These are phyloP conservation scores for Dryadomyces quercus-mongolicae DNA, from an alignment of 2,329 filamentous ascomycete species.

Conservation along the genomic window DNA sequence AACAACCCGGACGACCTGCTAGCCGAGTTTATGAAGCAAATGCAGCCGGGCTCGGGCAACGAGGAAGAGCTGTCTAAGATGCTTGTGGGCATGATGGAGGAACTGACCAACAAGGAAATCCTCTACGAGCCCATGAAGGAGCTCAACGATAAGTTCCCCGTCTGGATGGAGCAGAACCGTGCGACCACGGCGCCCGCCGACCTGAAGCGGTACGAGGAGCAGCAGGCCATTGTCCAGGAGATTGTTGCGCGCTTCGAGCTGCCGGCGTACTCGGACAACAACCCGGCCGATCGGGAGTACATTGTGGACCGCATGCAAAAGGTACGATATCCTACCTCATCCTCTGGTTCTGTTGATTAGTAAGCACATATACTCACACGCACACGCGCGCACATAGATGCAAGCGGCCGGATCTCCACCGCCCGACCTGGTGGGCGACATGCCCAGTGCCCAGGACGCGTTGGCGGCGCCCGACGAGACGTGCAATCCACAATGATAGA, in stretches of 20 bases:
- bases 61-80: conserved; percentile 92
- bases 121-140: conserved; percentile 99
- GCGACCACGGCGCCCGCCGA: conserved; percentile 57
- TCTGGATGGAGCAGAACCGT: conserved; percentile 72
- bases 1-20: conserved; percentile 62
- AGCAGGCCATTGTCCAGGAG: conserved; percentile 66
- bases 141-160: conserved; percentile 81
- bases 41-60: conserved; percentile 51
- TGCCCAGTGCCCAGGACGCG: conserved; percentile 69
- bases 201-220: conserved; percentile 66
- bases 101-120: conserved; percentile 96
- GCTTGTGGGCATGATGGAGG: conserved; percentile 97
- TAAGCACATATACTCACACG: background rate
- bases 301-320: conserved; percentile 98
- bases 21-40: conserved; percentile 82
- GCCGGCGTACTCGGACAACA: conserved; percentile 68
- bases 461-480: conserved; percentile 48
- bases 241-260: conserved; percentile 87
- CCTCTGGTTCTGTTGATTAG: background rate
- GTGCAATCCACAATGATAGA: conserved; percentile 43
- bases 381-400: conserved; percentile 50
- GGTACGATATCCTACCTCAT: conserved; percentile 33
- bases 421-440: conserved; percentile 79
- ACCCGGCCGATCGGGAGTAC: conserved; percentile 71
- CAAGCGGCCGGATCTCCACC: conserved; percentile 89